These are phyloP conservation scores for Marchantia paleacea DNA, from an alignment of 225 moss, liverwort and hornwort genomes.

Conservation along the genomic window DNA sequence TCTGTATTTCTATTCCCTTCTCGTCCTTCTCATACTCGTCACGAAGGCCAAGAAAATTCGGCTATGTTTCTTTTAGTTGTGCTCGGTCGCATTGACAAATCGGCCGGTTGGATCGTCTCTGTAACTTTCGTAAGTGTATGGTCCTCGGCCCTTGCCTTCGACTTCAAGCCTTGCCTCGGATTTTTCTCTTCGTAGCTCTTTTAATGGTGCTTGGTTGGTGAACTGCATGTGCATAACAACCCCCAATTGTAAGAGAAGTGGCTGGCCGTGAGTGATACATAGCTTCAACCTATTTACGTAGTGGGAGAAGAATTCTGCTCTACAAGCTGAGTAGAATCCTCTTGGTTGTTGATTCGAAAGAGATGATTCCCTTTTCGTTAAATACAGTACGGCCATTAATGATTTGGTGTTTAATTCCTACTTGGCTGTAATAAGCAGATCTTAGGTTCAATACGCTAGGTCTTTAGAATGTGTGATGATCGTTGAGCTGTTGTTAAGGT, in stretches of 20 bases:
- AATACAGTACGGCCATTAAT: no score
- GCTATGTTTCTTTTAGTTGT: background rate
- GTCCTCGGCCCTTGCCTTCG: background rate
- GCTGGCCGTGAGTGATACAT: background rate
- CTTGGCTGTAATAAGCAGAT: no score
- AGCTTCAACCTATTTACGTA: background rate
- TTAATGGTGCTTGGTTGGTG: background rate
- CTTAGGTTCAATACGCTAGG: no score
- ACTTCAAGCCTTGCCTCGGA: background rate
- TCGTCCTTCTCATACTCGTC: no score
- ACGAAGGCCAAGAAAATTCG: background rate
- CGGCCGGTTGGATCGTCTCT: background rate
- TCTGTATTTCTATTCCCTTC: no score
- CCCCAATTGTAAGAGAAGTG: background rate
- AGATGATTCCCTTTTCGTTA: background rate
- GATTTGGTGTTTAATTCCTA: background rate
- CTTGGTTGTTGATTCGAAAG: background rate
- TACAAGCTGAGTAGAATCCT: background rate
- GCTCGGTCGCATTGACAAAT: background rate
- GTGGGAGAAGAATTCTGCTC: background rate
- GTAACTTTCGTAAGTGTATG: background rate
- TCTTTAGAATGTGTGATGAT: no score
- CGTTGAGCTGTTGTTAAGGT: no score
- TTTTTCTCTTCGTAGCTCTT: background rate
- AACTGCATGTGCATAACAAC: background rate